Conservation (phyloP, 192 early-diverging fungal species). For the Coemansia biformis region DNA sequence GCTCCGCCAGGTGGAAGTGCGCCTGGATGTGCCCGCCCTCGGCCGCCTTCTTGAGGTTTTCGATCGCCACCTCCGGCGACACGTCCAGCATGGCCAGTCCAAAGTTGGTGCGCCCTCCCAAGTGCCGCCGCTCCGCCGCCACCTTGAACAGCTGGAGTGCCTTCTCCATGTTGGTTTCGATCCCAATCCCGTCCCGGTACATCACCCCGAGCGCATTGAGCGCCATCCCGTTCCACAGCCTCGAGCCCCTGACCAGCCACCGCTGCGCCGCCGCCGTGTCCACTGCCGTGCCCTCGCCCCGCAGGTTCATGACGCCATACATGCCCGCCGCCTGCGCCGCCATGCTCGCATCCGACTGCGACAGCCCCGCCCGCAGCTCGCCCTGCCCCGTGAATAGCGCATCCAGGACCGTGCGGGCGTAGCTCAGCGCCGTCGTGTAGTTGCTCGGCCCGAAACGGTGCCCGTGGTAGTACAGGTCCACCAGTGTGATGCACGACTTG, state of each 20-base stretch:
- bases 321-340: slow-evolving; percentile 73
- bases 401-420: slow-evolving; percentile 19
- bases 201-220: slow-evolving; percentile 80
- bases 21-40: slow-evolving; percentile 65
- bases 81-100: slow-evolving; percentile 36
- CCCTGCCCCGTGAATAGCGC: slow-evolving; percentile 15
- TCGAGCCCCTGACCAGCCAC: slow-evolving; percentile 74
- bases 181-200: slow-evolving; percentile 61
- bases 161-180: slow-evolving; percentile 49
- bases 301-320: slow-evolving; percentile 82
- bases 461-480: slow-evolving; percentile 80
- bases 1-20: slow-evolving; percentile 74
- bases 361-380: slow-evolving; percentile 20
- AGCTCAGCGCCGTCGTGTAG: slow-evolving; percentile 14
- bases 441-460: slow-evolving; percentile 39
- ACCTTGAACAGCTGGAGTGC: slow-evolving; percentile 63
- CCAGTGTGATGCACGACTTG: slow-evolving; percentile 57
- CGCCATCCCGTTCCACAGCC: slow-evolving; percentile 58
- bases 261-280: slow-evolving; percentile 58
- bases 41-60: slow-evolving; percentile 57
- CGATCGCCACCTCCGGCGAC: slow-evolving; percentile 45
- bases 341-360: slow-evolving; percentile 13
- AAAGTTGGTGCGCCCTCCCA: slow-evolving; percentile 76
- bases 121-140: slow-evolving; percentile 64
- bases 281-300: slow-evolving; percentile 75